Conservation (phyloP, 1,284 basidiomycete species). For the Bondarzewia mesenterica region DNA sequence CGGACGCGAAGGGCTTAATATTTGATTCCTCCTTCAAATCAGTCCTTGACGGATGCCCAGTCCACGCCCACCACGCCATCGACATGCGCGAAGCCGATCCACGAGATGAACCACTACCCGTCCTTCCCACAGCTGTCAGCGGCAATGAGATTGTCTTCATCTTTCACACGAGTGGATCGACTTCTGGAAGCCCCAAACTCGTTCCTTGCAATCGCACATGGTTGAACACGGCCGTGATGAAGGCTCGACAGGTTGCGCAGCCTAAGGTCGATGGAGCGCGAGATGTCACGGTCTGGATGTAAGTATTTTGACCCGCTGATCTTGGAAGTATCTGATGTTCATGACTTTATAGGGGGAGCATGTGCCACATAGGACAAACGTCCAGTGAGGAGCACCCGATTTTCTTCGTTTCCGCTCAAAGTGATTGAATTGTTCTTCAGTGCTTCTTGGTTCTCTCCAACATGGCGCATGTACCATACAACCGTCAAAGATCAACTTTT, state of each 20-base stretch:
- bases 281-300: constrained; percentile 67
- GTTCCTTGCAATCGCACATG: constrained; percentile 59
- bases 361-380: constrained; percentile 62
- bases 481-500: constrained; percentile 53
- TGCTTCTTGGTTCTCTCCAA: constrained; percentile 61
- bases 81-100: constrained; percentile 29
- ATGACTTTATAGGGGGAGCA: constrained; percentile 46
- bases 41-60: constrained; percentile 29
- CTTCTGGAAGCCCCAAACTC: constrained; percentile 66
- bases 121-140: constrained; percentile 28
- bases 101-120: constrained; percentile 33
- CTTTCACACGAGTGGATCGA: constrained; percentile 70
- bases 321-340: constrained; percentile 15
- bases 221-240: constrained; percentile 46
- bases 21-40: constrained; percentile 41
- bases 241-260: constrained; percentile 43
- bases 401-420: constrained; percentile 8
- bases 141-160: constrained; percentile 47
- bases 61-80: constrained; percentile 40
- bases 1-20: constrained; percentile 52
- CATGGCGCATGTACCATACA: constrained; percentile 66
- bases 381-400: too few relatives aligned
- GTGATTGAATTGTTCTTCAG: constrained; percentile 20
- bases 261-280: constrained; percentile 42
- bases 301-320: constrained; percentile 24